Evolutionary conservation across 1,139 yeast genomes (phyloP).

Genomic region (Blastobotrys indianensis): DNA sequence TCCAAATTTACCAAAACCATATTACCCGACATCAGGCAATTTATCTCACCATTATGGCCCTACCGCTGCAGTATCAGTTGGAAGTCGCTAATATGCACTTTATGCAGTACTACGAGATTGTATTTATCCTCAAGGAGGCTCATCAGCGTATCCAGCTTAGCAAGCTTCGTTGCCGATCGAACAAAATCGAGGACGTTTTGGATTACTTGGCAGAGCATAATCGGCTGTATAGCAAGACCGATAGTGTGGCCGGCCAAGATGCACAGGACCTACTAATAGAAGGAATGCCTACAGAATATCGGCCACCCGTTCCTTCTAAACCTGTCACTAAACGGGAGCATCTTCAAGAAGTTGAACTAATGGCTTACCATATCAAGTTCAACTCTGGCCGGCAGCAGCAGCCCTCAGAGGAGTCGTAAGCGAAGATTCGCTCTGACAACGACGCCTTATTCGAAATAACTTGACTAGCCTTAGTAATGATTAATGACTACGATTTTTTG

Average conservation of each 20-base stretch:
- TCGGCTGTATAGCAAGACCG: slow-evolving; percentile 4
- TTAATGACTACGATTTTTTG: too few relatives aligned
- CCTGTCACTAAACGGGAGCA: slow-evolving; percentile 9
- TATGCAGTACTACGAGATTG: slow-evolving; percentile 9
- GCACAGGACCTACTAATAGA: slow-evolving; percentile 8
- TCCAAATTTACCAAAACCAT: background rate
- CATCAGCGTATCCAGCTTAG: slow-evolving; percentile 9
- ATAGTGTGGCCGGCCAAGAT: slow-evolving; percentile 9
- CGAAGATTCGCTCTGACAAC: too few relatives aligned
- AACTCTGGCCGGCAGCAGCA: background rate
- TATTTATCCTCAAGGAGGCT: slow-evolving; percentile 6
- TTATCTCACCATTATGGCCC: slow-evolving; percentile 8
- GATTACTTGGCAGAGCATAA: slow-evolving; percentile 11
- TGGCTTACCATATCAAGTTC: slow-evolving; percentile 10
- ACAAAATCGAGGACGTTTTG: slow-evolving; percentile 2
- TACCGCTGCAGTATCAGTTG: slow-evolving; percentile 9
- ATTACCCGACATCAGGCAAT: slow-evolving; percentile 10
- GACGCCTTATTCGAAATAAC: too few relatives aligned
- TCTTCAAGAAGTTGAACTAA: slow-evolving; percentile 8
- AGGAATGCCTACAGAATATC: slow-evolving; percentile 9
- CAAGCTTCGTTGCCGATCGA: slow-evolving; percentile 8
- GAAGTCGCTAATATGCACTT: slow-evolving; percentile 9
- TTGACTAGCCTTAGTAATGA: too few relatives aligned
- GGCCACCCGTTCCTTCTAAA: slow-evolving; percentile 9
- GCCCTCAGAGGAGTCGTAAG: too few relatives aligned